Conservation (phyloP, 305 asterid genomes). For the Ajuga reptans region DNA sequence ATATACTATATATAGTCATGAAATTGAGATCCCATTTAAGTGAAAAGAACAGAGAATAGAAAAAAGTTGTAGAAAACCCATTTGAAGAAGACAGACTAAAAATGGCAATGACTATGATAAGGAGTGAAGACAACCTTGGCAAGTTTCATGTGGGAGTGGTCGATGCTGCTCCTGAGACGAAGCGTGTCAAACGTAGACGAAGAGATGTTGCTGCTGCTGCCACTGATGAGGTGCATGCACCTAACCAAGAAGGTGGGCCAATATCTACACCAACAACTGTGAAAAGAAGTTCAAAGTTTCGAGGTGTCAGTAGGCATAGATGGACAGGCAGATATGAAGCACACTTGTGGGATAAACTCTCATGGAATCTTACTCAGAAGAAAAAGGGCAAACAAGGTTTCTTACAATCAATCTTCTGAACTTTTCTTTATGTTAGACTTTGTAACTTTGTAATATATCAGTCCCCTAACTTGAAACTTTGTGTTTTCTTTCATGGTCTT, state of each 20-base stretch:
- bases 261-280: conserved; percentile 42
- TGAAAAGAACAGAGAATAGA: neutral
- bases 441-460: neutral
- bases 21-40: conserved; percentile 11
- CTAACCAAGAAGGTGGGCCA: conserved; percentile 27
- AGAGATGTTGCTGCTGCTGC: conserved; percentile 27
- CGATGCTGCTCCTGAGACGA: conserved; percentile 26
- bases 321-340: conserved; percentile 87
- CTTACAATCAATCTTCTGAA: neutral
- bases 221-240: neutral
- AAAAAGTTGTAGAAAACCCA: conserved; percentile 14
- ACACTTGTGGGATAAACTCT: conserved; percentile 74
- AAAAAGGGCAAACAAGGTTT: conserved; percentile 80
- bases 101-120: conserved; percentile 33
- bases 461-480: conserved; percentile 13
- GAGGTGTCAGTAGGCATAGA: conserved; percentile 71
- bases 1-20: conserved; percentile 5
- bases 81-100: neutral
- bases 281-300: conserved; percentile 68
- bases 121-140: conserved; percentile 34
- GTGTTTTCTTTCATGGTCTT: conserved; percentile 21
- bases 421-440: neutral
- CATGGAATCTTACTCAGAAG: conserved; percentile 74
- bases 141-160: conserved; percentile 13
- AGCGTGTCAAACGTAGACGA: conserved; percentile 40